Evolutionary conservation across 2,329 filamentous ascomycete genomes (phyloP), one percentile per base, ranked within the genome.

Genomic region (Dendryphion nanum): DNA sequence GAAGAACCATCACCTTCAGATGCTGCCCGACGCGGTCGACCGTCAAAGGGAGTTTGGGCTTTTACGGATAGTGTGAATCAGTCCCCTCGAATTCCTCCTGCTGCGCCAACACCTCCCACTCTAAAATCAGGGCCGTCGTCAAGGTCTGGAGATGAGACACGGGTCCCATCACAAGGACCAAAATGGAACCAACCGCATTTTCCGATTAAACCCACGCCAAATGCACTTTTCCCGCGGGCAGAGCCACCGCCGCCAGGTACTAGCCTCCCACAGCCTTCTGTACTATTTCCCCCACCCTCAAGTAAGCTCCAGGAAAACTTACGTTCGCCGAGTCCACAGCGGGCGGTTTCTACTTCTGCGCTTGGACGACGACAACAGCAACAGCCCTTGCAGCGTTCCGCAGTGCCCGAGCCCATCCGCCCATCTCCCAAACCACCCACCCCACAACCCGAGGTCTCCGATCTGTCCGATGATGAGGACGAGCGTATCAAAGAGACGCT

Each of bases 241-340:
- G n/a, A n/a, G 17, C 45, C 47, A 24, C 40, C 51, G 6, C 32
- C 43, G 5, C 38, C 44, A 8, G 18, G 66, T 16, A 59, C 59
- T 18, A 64, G 64, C 7, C 49, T 66, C 15, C 61, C 67, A 5
- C 63, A 60, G 16, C 23, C 42, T 75, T 75, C 12, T 70, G 76
- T 40, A 70, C 75, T 75, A 17, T 77, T 86, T 38, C 69, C 78
- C 7, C 78, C 76, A 21, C n/a, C n/a, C n/a, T 70, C 77, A 23
- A 43, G 17, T 72, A 45, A 54, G 37, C 33, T 41, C 63, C 61
- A 61, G 38, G 69, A 72, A n/a, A 83, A 78, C 47, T 83, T 85
- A 32, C 79, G 84, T 23, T 88, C 85, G 7, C 85, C 86, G 2
- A 89, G 85, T 47, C 85, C 86, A 1, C 68, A 86, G 18, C 79